Evolutionary conservation across 2,329 filamentous ascomycete genomes (phyloP).

Genomic region (Pseudogymnoascus sp.): DNA sequence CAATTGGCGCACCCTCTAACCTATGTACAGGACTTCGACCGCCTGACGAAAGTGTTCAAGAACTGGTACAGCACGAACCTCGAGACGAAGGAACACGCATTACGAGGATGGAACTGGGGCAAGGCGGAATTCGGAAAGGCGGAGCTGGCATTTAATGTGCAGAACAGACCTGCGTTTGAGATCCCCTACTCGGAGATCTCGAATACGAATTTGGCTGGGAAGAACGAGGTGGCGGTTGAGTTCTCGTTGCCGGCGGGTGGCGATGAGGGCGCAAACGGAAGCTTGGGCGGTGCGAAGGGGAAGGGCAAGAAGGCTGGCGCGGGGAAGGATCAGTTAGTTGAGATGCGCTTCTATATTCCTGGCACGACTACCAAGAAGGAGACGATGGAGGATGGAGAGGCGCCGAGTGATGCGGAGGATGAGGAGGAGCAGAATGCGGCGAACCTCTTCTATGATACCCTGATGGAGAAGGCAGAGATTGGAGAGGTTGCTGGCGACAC

Average conservation of each 20-base stretch:
- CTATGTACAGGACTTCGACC: constrained; percentile 65
- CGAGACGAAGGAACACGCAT: constrained; percentile 85
- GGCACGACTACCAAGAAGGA: constrained; percentile 77
- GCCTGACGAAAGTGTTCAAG: constrained; percentile 87
- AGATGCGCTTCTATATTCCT: constrained; percentile 98
- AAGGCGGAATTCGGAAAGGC: constrained; percentile 95
- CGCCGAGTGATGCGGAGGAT: constrained; percentile 50
- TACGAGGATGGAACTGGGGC: constrained; percentile 98
- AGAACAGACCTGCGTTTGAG: constrained; percentile 93
- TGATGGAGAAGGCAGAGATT: constrained; percentile 98
- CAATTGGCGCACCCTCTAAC: constrained; percentile 13
- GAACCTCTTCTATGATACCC: constrained; percentile 93
- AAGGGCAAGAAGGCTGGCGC: constrained; percentile 85
- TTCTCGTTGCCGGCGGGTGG: constrained; percentile 70
- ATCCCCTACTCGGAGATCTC: constrained; percentile 95
- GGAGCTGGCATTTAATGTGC: constrained; percentile 92
- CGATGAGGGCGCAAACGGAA: constrained; percentile 64
- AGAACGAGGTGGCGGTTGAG: constrained; percentile 95
- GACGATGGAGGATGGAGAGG: constrained; percentile 53
- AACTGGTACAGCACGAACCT: constrained; percentile 94
- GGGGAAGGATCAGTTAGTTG: constrained; percentile 84
- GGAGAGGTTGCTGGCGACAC: constrained; percentile 98
- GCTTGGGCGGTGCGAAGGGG: constrained; percentile 61
- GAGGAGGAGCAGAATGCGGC: constrained; percentile 87
- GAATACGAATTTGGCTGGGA: constrained; percentile 94